These are phyloP conservation scores for Eucalyptus erythrocorys DNA, from an alignment of 345 rosid genomes.

Conservation along the genomic window DNA sequence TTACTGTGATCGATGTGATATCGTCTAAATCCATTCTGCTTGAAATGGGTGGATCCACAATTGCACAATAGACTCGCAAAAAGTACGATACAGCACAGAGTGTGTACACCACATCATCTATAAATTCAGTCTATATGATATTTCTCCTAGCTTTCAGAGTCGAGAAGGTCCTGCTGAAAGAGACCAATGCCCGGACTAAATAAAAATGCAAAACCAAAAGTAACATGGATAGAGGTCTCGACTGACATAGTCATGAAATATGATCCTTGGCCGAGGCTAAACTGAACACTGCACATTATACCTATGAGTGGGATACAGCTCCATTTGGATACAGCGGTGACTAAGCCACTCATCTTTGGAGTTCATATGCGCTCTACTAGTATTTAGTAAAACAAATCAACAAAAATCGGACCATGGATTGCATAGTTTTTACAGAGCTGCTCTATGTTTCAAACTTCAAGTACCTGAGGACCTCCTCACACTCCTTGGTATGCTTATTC, in stretches of 20 bases:
- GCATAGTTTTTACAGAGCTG: background rate
- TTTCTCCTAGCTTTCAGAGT: background rate
- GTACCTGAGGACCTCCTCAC: background rate
- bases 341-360: background rate
- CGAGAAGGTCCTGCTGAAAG: background rate
- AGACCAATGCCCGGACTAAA: background rate
- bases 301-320: background rate
- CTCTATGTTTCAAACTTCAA: background rate
- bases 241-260: background rate
- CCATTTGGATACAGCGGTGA: background rate
- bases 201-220: background rate
- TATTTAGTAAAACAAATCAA: background rate
- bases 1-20: background rate
- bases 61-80: background rate
- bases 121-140: background rate
- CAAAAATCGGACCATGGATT: background rate
- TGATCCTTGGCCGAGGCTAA: background rate
- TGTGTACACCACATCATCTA: background rate
- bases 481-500: background rate
- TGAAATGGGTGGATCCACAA: background rate
- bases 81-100: background rate
- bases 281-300: background rate
- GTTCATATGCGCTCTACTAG: background rate
- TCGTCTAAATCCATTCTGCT: background rate
- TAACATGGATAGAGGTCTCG: background rate